Conservation (phyloP, 1,139 yeast genomes). For the Pichia sp. region DNA sequence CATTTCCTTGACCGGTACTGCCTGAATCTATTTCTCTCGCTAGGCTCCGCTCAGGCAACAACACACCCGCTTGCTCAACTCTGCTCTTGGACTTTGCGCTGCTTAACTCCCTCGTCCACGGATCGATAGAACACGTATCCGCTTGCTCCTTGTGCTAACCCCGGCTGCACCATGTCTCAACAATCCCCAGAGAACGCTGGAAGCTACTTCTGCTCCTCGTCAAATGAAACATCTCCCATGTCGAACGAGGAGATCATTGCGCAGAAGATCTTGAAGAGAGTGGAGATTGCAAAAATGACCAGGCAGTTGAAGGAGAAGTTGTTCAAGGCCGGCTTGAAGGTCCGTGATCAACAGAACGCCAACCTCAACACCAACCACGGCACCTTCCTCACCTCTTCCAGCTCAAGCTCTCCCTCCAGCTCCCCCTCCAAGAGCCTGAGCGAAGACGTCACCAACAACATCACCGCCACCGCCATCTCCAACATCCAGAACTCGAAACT, state of each 20-base stretch:
- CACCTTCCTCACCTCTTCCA: conserved; percentile 12
- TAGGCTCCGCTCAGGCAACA: background rate
- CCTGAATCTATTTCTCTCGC: background rate
- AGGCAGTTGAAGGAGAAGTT: conserved; percentile 37
- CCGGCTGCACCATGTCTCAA: conserved; percentile 3
- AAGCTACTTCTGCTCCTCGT: conserved; percentile 9
- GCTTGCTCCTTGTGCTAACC: background rate
- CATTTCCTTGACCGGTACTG: too few relatives aligned
- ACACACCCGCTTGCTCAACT: background rate
- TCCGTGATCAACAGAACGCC: conserved; percentile 24
- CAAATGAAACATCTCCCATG: conserved; percentile 15
- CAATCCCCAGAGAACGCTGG: conserved; percentile 3
- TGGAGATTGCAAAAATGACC: conserved; percentile 40
- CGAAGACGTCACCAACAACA: conserved; percentile 19
- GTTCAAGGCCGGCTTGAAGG: conserved; percentile 36
- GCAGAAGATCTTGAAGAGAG: conserved; percentile 38
- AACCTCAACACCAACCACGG: background rate
- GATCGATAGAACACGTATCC: background rate
- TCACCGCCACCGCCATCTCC: conserved; percentile 21
- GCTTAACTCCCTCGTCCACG: background rate
- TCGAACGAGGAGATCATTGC: conserved; percentile 36
- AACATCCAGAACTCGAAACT: conserved; percentile 18
- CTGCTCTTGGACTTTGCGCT: background rate
- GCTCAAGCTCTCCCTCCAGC: conserved; percentile 19
- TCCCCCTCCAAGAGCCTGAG: conserved; percentile 18